Evolutionary conservation across 2,329 filamentous ascomycete genomes (phyloP).

Genomic region (Calonectria ilicicola): DNA sequence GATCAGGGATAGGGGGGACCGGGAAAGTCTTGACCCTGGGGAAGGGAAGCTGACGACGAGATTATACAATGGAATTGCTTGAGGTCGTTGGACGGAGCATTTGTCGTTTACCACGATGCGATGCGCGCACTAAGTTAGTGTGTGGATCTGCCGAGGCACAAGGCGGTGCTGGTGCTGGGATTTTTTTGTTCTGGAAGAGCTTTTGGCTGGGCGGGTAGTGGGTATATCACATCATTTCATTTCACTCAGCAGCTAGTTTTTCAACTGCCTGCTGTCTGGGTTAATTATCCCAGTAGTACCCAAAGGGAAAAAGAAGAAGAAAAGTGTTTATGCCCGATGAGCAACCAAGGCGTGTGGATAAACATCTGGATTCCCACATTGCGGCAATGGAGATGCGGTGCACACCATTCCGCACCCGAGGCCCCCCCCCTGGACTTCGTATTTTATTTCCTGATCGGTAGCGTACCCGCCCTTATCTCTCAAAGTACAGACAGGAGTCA

Average conservation of each 20-base stretch:
- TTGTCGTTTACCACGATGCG: background rate
- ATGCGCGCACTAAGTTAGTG: background rate
- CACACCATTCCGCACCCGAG: background rate
- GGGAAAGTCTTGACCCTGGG: constrained; percentile 13
- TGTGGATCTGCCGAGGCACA: background rate
- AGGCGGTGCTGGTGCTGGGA: background rate
- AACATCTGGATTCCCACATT: background rate
- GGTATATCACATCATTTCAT: background rate
- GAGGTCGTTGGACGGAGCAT: background rate
- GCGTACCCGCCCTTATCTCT: constrained; percentile 7
- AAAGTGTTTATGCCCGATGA: background rate
- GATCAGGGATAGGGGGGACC: constrained; percentile 19
- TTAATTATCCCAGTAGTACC: background rate
- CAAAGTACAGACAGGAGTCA: background rate
- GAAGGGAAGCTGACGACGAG: constrained; percentile 1
- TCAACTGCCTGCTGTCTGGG: background rate
- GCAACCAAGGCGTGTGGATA: background rate
- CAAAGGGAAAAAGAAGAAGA: background rate
- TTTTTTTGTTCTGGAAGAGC: background rate
- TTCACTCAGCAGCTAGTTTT: background rate
- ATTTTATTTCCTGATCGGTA: background rate
- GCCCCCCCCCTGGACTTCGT: background rate
- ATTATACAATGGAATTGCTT: constrained; percentile 8
- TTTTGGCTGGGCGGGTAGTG: background rate
- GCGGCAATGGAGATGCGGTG: background rate